Evolutionary conservation across 805 yeast genomes (phyloP), one percentile per base, ranked within the genome.

Genomic region (Cyberlindnera americana): DNA sequence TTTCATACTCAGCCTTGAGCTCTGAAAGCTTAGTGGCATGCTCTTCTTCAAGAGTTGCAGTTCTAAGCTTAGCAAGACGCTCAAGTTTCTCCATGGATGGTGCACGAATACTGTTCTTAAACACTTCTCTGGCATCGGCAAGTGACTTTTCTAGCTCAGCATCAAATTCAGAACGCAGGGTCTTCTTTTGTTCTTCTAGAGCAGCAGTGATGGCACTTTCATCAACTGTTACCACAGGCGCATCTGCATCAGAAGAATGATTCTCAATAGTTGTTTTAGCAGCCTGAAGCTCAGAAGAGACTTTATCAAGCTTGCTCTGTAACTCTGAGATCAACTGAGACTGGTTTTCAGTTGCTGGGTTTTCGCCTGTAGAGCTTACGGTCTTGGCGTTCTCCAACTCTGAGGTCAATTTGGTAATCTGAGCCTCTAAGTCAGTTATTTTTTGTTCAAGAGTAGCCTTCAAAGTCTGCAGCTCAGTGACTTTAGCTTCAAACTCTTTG

Each of bases 401-500:
- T 6, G 28, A 13, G 6, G 32, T 37, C 28, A 41, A 14, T 17
- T 26, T 14, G 3, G 19, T 26, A 21, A 44, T 23, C 16, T 39
- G 32, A 5, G 35, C 12, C 23, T 39, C 50, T 23, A 56, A 24
- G 11, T 31, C 40, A 16, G 38, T 15, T 19, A 52, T 41, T 29
- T 46, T 47, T 8, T 37, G 37, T 36, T 59, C 61, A 19, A 75
- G 46, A 15, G 59, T 58, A 1, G 51, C 41, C 13, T 51, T 50
- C 17, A 71, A 37, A 4, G 54, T 57, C 9, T 55, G 57, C 10
- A 71, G 39, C 5, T 55, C 60, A 8, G 56, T 57, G 12, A 67
- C 45, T 43, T 69, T 62, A 6, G 50, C 42, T 32, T 60, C 73
- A 29, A 78, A 57, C 6, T 60, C 64, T 25, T 61, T 60, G 1